These are phyloP conservation scores for Nakaseomyces bracarensis DNA, from an alignment of 1,139 yeast species.

Conservation along the genomic window DNA sequence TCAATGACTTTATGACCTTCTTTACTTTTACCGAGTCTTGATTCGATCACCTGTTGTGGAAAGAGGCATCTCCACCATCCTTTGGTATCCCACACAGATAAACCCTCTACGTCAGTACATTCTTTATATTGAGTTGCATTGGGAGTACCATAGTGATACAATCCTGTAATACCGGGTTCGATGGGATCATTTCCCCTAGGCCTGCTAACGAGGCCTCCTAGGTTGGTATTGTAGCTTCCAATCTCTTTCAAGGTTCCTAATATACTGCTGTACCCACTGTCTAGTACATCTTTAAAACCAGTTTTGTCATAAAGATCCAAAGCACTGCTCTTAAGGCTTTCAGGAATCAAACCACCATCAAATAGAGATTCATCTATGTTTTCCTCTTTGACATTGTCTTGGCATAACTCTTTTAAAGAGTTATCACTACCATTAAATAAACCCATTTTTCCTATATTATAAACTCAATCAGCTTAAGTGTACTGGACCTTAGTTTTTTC, in stretches of 20 bases:
- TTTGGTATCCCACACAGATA: slow-evolving; percentile 65
- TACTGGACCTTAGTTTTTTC: too few relatives aligned
- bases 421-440: slow-evolving; percentile 22
- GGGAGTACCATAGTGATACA: slow-evolving; percentile 48
- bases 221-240: slow-evolving; percentile 9
- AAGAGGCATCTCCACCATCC: slow-evolving; percentile 88
- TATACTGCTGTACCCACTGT: background rate
- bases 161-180: slow-evolving; percentile 34
- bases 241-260: slow-evolving; percentile 11
- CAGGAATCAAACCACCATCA: background rate
- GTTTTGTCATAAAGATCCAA: slow-evolving; percentile 4
- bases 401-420: slow-evolving; percentile 6
- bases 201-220: slow-evolving; percentile 2
- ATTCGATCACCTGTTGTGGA: slow-evolving; percentile 45
- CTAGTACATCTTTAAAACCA: background rate
- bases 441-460: slow-evolving; percentile 36
- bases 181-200: slow-evolving; percentile 10
- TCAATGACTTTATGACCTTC: background rate
- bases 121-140: slow-evolving; percentile 49
- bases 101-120: slow-evolving; percentile 58
- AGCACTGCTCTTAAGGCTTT: background rate
- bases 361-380: slow-evolving; percentile 6
- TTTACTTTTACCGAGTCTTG: slow-evolving; percentile 13
- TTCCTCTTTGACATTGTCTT: slow-evolving; percentile 9
- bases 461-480: background rate